phyloP scores from a whole-genome alignment of 495 filamentous ascomycete species.

The Penicillium salamii region DNA sequence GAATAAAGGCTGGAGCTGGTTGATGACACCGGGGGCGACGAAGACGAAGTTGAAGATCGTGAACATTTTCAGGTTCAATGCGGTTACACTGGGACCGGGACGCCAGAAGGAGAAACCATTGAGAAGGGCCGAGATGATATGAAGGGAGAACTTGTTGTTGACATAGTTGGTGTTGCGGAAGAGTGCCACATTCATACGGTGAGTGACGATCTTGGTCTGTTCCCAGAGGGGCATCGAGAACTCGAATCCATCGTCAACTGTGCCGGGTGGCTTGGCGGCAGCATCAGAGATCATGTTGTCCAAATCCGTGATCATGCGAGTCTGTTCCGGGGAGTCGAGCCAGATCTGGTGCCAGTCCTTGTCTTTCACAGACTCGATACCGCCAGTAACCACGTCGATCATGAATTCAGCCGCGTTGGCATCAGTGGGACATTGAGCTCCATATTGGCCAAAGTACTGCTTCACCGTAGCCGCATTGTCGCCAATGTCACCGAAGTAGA shows the following conservation, averaged over 20 bases:
- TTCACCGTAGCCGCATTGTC: constrained; percentile 47
- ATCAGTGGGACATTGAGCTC: constrained; percentile 68
- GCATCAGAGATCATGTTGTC: constrained; percentile 49
- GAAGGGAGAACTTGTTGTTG: constrained; percentile 55
- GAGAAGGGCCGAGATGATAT: constrained; percentile 34
- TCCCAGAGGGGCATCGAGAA: constrained; percentile 57
- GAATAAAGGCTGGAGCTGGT: constrained; percentile 53
- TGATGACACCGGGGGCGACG: constrained; percentile 47
- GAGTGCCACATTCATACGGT: constrained; percentile 58
- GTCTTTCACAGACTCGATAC: constrained; percentile 26
- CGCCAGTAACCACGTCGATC: constrained; percentile 69
- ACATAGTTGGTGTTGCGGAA: constrained; percentile 63
- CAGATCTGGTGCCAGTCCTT: constrained; percentile 65
- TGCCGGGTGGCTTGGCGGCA: constrained; percentile 27
- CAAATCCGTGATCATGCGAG: constrained; percentile 48
- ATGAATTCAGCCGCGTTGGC: constrained; percentile 90
- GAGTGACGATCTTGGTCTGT: constrained; percentile 55
- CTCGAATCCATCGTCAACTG: constrained; percentile 41
- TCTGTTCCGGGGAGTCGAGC: constrained; percentile 54
- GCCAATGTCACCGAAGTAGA: constrained; percentile 68
- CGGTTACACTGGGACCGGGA: constrained; percentile 24
- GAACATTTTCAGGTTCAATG: constrained; percentile 33
- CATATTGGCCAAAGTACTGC: constrained; percentile 77
- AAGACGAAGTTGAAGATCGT: constrained; percentile 52
- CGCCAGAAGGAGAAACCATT: constrained; percentile 45